Base-by-base conservation (phyloP, 164 flowering plant species). In the Piper longum region DNA sequence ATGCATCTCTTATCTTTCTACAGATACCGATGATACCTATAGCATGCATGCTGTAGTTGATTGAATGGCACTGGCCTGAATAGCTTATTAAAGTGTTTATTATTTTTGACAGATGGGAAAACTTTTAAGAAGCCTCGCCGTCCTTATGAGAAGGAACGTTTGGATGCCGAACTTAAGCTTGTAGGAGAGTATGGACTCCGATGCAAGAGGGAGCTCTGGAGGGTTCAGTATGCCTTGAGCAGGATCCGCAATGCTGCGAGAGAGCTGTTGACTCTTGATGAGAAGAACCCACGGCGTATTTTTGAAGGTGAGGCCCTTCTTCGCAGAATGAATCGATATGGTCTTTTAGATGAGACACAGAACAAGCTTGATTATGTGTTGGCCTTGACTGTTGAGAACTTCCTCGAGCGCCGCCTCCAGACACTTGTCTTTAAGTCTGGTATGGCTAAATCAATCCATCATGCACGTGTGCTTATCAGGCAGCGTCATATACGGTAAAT, bases 361-460 rank as follows among this genome's bases (percentile, higher is more conserved):
- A 83, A 83, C 77, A 83, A 85, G 78, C 87, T 85, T 8, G 89
- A 85, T 75, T 85, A 82, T 59, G 89, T 85, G 12, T 58, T 85
- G 76, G 87, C 89, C 52, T 44, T 83, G 61, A 83, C 87, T 58
- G 89, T 85, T 7, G 87, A 85, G 78, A 85, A 83, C 64, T 84
- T 81, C 60, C 83, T 81, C 2, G 89, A 84, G 75, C 89, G 89
- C 8, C 81, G 86, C 3, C 78, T 84, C 4, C 89, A 84, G 68
- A 84, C 89, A 0, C 78, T 79, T 16, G 85, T 84, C 45, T 84
- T 84, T 76, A 82, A 84, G 74, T 76, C 85, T 0, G 88, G 86
- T 5, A 79, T 84, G 84, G 86, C 86, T 0, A 82, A 84, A 79
- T 82, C 86, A 0, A 84, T 84, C 42, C 89, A 82, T 61, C 86